Conservation (phyloP, 1,284 basidiomycete species). For the Chondrostereum purpureum region DNA sequence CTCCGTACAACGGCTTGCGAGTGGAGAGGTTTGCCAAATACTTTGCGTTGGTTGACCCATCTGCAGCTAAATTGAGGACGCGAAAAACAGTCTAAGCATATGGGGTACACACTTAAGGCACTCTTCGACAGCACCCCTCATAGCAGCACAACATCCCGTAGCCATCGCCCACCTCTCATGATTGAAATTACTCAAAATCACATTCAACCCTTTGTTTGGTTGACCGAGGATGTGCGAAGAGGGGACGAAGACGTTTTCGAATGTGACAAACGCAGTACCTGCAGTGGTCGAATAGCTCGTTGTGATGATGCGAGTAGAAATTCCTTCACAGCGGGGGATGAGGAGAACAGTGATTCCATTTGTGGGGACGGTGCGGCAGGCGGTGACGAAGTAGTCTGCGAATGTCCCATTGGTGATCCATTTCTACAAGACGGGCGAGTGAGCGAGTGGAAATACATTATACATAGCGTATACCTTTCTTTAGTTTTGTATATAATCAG, state of each 20-base stretch:
- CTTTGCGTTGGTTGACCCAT: slow-evolving; percentile 63
- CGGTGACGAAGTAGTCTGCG: slow-evolving; percentile 51
- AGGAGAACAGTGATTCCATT: slow-evolving; percentile 71
- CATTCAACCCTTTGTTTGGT: slow-evolving; percentile 72
- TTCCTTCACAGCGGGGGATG: slow-evolving; percentile 64
- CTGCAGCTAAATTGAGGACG: slow-evolving; percentile 17
- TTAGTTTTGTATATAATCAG: background rate
- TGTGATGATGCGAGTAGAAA: slow-evolving; percentile 77
- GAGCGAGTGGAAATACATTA: background rate
- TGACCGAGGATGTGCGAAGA: slow-evolving; percentile 76
- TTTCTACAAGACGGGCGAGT: slow-evolving; percentile 29
- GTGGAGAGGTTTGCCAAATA: slow-evolving; percentile 73
- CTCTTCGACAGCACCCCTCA: slow-evolving; percentile 56
- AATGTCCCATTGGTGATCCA: slow-evolving; percentile 79
- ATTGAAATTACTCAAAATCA: slow-evolving; percentile 54
- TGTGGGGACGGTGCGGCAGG: slow-evolving; percentile 53
- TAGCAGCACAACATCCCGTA: slow-evolving; percentile 32
- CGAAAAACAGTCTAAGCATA: background rate
- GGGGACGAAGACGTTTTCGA: slow-evolving; percentile 78
- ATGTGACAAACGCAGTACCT: slow-evolving; percentile 76
- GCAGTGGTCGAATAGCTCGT: slow-evolving; percentile 65
- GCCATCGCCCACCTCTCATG: slow-evolving; percentile 39
- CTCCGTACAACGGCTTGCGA: slow-evolving; percentile 75
- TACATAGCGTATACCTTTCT: slow-evolving; percentile 14
- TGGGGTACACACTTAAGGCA: slow-evolving; percentile 45